phyloP scores from a whole-genome alignment of 805 yeast genomes.

The Cyberlindnera mississippiensis region DNA sequence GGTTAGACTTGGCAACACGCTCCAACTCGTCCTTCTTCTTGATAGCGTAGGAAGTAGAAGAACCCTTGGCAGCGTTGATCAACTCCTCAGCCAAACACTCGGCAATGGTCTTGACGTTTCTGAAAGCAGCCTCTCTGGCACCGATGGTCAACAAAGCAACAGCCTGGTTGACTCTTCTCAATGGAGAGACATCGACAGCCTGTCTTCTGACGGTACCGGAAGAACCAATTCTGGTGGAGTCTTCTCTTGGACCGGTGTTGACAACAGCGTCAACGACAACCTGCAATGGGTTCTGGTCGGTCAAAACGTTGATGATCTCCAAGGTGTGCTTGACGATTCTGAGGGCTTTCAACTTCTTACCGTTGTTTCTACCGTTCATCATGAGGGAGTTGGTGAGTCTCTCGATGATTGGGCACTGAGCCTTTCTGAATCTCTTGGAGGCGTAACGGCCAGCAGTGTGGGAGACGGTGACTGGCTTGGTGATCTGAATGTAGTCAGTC shows the following conservation, averaged over 20 bases:
- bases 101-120: conserved; percentile 99
- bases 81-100: conserved; percentile 99
- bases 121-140: conserved; percentile 99
- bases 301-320: conserved; percentile 94
- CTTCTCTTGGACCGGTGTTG: conserved; percentile 99
- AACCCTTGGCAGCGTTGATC: conserved; percentile 99
- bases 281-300: conserved; percentile 99
- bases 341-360: conserved; percentile 99
- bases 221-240: conserved; percentile 99
- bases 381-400: conserved; percentile 99
- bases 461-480: conserved; percentile 95
- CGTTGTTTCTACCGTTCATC: conserved; percentile 99
- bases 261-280: conserved; percentile 98
- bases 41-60: conserved; percentile 99
- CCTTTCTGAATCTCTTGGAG: conserved; percentile 99
- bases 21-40: conserved; percentile 99
- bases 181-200: conserved; percentile 99
- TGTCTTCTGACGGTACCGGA: conserved; percentile 99
- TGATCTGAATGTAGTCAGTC: conserved; percentile 97
- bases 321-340: conserved; percentile 99
- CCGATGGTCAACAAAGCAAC: conserved; percentile 97
- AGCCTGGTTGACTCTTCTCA: conserved; percentile 99
- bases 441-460: conserved; percentile 99
- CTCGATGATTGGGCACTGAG: conserved; percentile 99
- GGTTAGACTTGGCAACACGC: conserved; percentile 99